phyloP scores from a whole-genome alignment of 352 stramenopile genomes.

The Pythium aphanidermatum region DNA sequence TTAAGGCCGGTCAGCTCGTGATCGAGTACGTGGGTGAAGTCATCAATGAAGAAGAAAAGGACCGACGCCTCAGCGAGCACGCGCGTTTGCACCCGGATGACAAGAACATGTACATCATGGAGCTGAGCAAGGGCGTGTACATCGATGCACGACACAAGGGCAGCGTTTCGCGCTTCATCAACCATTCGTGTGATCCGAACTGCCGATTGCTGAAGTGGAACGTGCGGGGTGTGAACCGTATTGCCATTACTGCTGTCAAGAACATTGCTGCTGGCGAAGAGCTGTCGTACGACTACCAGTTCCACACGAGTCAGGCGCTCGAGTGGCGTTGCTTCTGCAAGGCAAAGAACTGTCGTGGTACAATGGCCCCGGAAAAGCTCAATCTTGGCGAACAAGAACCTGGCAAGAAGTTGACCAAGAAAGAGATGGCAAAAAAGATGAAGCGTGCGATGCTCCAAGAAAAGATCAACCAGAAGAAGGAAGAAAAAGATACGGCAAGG shows the following conservation, averaged over 20 bases:
- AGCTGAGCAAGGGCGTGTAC: slow-evolving; percentile 88
- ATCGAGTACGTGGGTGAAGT: slow-evolving; percentile 95
- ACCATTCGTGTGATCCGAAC: slow-evolving; percentile 96
- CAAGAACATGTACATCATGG: slow-evolving; percentile 97
- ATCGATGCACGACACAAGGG: slow-evolving; percentile 94
- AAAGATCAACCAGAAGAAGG: slow-evolving; percentile 57
- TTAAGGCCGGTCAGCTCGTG: slow-evolving; percentile 85
- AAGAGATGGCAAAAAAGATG: slow-evolving; percentile 58
- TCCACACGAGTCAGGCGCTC: slow-evolving; percentile 83
- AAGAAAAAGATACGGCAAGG: slow-evolving; percentile 53
- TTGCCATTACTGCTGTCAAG: slow-evolving; percentile 88
- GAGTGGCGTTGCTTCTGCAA: slow-evolving; percentile 87
- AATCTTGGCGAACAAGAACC: slow-evolving; percentile 31
- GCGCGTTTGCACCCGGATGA: slow-evolving; percentile 86
- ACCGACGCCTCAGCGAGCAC: slow-evolving; percentile 80
- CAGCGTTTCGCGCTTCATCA: slow-evolving; percentile 95
- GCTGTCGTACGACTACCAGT: slow-evolving; percentile 95
- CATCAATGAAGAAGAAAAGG: slow-evolving; percentile 91
- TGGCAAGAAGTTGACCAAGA: slow-evolving; percentile 74
- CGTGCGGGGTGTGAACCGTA: slow-evolving; percentile 88
- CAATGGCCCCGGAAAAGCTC: slow-evolving; percentile 81
- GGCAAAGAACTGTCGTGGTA: slow-evolving; percentile 72
- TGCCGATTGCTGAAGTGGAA: slow-evolving; percentile 94
- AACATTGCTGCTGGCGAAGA: slow-evolving; percentile 89
- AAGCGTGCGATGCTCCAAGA: slow-evolving; percentile 65